Evolutionary conservation across 2,329 filamentous ascomycete species (phyloP), one percentile per base, ranked within the genome.

Genomic region (Chaetomium sp.): DNA sequence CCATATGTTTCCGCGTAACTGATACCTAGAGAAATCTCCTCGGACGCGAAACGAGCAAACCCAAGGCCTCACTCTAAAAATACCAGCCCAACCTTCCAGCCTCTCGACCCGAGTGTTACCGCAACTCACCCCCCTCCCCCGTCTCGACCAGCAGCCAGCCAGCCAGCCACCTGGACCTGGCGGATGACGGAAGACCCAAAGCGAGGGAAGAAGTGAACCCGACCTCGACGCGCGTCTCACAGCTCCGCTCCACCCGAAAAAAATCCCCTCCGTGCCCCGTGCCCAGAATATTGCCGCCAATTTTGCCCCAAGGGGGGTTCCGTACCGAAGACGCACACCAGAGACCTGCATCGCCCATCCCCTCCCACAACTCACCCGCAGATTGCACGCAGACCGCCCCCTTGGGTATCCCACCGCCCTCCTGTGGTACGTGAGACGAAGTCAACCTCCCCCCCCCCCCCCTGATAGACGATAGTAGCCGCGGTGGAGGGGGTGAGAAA

Each of bases 201-300:
- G 16, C 13, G 29, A 31, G 29, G 19, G 54, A 45, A 21, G 16
- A 23, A 19, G 27, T 10, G 13, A 56, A 21, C n/a, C 21, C 35
- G 56, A 47, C 56, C 38, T 47, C 45, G 56, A 57, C 56, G 56
- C 56, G 56, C 56, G 56, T 57, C 56, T 57, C 55, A 16, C 19
- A 16, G 23, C 56, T 47, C 56, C 56, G 27, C 38, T 45, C 35
- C 38, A 47, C 56, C 53, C 53, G 23, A 29, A 16, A 29, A 53
- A 53, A 53, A n/a, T n/a, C 19, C 50, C 27, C 9, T 50, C 47
- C 47, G 47, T 50, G 12, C 50, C 27, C 50, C 23, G 50, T 53
- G 50, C 50, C 50, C 25, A 16, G 50, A 31, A 53, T 53, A 53
- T 53, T 53, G 50, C 50, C 50, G 25, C 47, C 47, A 50, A 50